These are phyloP conservation scores for Verbena officinalis DNA, from an alignment of 257 asterid species.

Conservation along the genomic window DNA sequence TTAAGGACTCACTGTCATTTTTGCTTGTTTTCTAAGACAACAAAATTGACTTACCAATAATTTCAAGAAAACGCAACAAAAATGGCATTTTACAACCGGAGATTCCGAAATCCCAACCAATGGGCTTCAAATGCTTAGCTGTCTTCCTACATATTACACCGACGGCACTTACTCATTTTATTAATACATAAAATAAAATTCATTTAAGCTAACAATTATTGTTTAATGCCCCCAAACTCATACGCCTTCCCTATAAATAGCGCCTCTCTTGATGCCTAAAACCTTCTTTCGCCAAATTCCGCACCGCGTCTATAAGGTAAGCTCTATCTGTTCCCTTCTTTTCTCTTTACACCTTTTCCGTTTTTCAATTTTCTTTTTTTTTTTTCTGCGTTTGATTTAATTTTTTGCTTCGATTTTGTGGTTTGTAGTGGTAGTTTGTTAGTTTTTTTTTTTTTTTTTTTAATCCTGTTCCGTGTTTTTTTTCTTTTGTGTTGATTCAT, in stretches of 20 bases:
- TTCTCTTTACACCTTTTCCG: background rate
- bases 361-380: too few species aligned
- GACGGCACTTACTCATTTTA: slow-evolving; percentile 16
- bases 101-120: background rate
- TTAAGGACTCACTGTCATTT: too few species aligned
- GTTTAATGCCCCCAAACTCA: background rate
- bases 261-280: fast-evolving
- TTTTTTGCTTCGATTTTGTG: background rate
- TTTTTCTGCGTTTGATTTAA: background rate
- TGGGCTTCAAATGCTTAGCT: background rate
- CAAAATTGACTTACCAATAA: background rate
- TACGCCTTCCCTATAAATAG: slow-evolving; percentile 38
- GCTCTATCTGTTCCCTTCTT: background rate
- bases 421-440: background rate
- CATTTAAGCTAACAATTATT: background rate
- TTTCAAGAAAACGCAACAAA: background rate
- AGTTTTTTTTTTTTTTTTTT: background rate
- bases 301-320: slow-evolving; percentile 23
- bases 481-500: background rate
- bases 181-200: background rate
- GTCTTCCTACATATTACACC: slow-evolving; percentile 4
- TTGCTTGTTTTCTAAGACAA: background rate
- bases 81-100: background rate
- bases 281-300: slow-evolving; percentile 32
- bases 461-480: too few species aligned